Conservation (phyloP, 140 eudicot genomes). For the Ambrosia hybrid region DNA sequence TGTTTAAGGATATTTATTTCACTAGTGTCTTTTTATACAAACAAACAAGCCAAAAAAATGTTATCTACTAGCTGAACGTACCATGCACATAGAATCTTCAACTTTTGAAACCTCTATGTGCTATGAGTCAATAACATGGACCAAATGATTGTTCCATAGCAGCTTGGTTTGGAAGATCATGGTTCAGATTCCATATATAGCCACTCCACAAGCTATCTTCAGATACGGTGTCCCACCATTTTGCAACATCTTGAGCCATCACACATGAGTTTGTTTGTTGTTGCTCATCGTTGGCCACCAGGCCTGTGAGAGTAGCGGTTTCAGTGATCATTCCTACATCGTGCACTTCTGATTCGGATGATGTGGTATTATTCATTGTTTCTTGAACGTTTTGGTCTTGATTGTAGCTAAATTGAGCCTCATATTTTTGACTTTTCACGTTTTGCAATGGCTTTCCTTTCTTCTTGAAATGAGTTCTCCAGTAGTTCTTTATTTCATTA, state of each 20-base stretch:
- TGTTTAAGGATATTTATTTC: not conserved
- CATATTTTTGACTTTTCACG: constrained; percentile 20
- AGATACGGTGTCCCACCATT: constrained; percentile 26
- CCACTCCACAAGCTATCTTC: constrained; percentile 39
- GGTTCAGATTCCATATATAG: constrained; percentile 27
- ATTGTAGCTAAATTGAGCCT: constrained; percentile 19
- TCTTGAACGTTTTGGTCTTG: constrained; percentile 9
- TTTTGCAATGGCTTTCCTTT: constrained; percentile 35
- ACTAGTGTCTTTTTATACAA: not conserved
- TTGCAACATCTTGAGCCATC: constrained; percentile 40
- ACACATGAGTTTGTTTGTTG: constrained; percentile 28
- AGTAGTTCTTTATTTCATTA: constrained; percentile 66
- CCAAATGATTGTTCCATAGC: constrained; percentile 30
- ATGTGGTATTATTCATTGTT: constrained; percentile 14
- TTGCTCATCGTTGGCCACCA: not conserved
- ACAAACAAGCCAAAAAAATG: constrained; percentile 13
- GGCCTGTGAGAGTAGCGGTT: not conserved
- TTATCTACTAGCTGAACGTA: constrained; percentile 17
- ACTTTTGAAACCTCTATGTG: not conserved
- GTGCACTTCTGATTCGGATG: constrained; percentile 17
- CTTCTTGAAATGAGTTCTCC: constrained; percentile 83
- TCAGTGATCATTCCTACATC: constrained; percentile 18
- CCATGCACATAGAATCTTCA: constrained; percentile 21
- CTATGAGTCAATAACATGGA: constrained; percentile 24
- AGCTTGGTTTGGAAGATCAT: constrained; percentile 23